phyloP scores from a whole-genome alignment of 345 rosid species.

The Salix suchowensis region DNA sequence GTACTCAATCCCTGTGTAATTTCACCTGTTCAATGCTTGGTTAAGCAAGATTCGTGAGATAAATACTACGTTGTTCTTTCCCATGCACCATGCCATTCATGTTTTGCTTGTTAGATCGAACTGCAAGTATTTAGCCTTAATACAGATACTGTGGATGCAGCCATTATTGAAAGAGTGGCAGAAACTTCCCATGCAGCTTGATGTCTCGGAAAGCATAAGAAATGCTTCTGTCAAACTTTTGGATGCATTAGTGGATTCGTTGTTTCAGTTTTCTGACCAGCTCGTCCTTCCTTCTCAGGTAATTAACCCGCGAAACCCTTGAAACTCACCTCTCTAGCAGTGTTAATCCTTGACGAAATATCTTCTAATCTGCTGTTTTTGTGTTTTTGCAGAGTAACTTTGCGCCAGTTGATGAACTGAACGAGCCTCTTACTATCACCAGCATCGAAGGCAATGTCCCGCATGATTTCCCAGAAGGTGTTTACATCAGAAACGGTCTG shows the following conservation, averaged over 20 bases:
- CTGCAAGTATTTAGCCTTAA: neutral
- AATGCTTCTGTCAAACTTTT: slow-evolving; percentile 18
- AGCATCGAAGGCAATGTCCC: slow-evolving; percentile 24
- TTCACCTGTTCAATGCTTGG: no score
- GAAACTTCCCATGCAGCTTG: slow-evolving; percentile 16
- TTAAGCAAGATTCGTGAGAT: neutral
- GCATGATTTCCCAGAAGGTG: slow-evolving; percentile 15
- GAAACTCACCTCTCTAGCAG: neutral
- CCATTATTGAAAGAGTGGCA: slow-evolving; percentile 21
- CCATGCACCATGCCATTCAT: neutral
- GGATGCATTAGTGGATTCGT: slow-evolving; percentile 39
- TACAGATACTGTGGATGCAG: slow-evolving; percentile 8
- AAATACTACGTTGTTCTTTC: neutral
- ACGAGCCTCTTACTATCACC: slow-evolving; percentile 9
- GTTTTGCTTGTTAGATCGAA: neutral
- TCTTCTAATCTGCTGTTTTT: neutral
- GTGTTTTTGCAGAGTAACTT: slow-evolving; percentile 30
- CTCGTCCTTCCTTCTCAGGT: slow-evolving; percentile 47
- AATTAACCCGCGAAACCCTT: neutral
- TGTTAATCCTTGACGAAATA: neutral
- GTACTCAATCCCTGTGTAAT: neutral
- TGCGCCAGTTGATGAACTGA: slow-evolving; percentile 32
- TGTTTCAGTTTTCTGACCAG: slow-evolving; percentile 36
- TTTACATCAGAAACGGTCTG: slow-evolving; percentile 30
- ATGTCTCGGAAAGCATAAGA: slow-evolving; percentile 15